Conservation (phyloP, 208 protist species). For the Histomonas meleagridis region DNA sequence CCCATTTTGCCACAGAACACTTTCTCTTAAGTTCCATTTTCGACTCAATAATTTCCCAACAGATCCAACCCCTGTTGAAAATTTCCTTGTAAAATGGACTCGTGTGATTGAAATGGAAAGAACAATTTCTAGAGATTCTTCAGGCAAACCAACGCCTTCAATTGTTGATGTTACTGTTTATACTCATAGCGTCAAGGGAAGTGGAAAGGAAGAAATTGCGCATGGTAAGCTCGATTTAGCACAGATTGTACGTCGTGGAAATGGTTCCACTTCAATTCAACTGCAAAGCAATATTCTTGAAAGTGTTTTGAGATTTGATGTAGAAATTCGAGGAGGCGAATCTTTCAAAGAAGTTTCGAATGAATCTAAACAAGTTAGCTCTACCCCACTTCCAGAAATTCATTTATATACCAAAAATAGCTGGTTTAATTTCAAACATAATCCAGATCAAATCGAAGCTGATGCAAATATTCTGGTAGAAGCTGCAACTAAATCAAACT, state of each 20-base stretch:
- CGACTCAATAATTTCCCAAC: background rate
- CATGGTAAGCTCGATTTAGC: background rate
- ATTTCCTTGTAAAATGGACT: background rate
- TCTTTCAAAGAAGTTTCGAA: background rate
- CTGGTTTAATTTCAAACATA: constrained; percentile 21
- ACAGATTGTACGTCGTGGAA: background rate
- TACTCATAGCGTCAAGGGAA: background rate
- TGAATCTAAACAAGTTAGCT: background rate
- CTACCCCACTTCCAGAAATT: background rate
- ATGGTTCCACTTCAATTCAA: background rate
- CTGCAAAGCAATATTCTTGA: background rate
- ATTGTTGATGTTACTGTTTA: background rate
- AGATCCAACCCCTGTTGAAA: background rate
- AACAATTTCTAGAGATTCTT: background rate
- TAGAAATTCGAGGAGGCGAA: background rate
- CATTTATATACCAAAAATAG: background rate
- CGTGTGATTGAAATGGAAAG: background rate
- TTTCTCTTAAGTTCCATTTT: background rate
- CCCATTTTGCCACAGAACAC: background rate
- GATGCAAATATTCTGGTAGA: background rate
- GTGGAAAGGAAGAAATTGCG: constrained; percentile 2
- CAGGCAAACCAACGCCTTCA: background rate
- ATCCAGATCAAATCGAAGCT: background rate
- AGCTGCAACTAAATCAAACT: background rate
- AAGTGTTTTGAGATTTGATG: background rate